Conservation (phyloP, 2,329 filamentous ascomycete species). For the Aspergillus aculeatus region DNA sequence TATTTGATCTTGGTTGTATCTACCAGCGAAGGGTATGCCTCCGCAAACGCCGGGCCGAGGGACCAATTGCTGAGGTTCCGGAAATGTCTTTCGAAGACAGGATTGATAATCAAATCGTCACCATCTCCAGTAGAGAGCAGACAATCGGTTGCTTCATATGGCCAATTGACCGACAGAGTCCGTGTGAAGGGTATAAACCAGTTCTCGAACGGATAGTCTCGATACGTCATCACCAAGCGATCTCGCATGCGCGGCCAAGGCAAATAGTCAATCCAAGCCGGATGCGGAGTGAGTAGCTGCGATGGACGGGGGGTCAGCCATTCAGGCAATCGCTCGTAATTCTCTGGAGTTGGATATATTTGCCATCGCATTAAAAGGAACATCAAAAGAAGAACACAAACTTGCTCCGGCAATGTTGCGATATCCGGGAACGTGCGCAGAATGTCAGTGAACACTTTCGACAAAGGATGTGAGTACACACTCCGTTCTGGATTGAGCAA, state of each 20-base stretch:
- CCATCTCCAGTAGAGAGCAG: slow-evolving; percentile 55
- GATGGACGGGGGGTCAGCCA: slow-evolving; percentile 67
- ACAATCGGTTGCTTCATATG: slow-evolving; percentile 70
- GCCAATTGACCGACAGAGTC: slow-evolving; percentile 78
- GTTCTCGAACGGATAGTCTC: slow-evolving; percentile 67
- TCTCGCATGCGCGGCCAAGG: slow-evolving; percentile 79
- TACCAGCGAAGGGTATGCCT: slow-evolving; percentile 60
- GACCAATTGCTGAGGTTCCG: slow-evolving; percentile 77
- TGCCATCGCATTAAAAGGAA: slow-evolving; percentile 85
- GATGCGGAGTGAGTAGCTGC: slow-evolving; percentile 68
- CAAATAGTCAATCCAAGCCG: slow-evolving; percentile 78
- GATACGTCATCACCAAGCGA: slow-evolving; percentile 55
- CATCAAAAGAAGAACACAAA: slow-evolving; percentile 81
- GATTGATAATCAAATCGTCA: slow-evolving; percentile 75
- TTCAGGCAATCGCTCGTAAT: slow-evolving; percentile 72
- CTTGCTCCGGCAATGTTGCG: slow-evolving; percentile 72
- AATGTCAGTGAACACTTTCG: slow-evolving; percentile 82
- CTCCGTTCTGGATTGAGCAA: slow-evolving; percentile 69
- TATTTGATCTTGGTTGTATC: slow-evolving; percentile 40
- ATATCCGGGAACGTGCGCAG: slow-evolving; percentile 80
- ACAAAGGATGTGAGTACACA: slow-evolving; percentile 69
- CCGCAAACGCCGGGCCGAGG: slow-evolving; percentile 67
- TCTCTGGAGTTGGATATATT: slow-evolving; percentile 73
- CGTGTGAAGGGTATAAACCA: slow-evolving; percentile 82
- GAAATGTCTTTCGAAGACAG: slow-evolving; percentile 80